Evolutionary conservation across 2,329 filamentous ascomycete genomes (phyloP).

Genomic region (Penicillium expansum): DNA sequence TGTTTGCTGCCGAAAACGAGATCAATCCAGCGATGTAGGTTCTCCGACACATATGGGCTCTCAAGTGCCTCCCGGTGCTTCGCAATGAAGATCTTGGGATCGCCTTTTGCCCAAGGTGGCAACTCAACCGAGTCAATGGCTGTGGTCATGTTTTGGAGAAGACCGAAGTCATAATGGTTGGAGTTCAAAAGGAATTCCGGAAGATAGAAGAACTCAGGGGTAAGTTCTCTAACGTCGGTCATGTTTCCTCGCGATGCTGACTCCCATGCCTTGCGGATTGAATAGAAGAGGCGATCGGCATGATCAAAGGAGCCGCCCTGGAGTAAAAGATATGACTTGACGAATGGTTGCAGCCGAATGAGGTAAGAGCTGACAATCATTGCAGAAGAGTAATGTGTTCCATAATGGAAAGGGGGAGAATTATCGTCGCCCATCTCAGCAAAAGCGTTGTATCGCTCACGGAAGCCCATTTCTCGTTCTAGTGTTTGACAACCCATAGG

Average conservation of each 20-base stretch:
- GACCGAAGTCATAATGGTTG: conserved; percentile 91
- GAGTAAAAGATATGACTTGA: conserved; percentile 88
- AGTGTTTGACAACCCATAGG: conserved; percentile 91
- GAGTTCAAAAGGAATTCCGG: conserved; percentile 93
- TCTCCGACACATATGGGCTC: conserved; percentile 84
- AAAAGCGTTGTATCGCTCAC: conserved; percentile 80
- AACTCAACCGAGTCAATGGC: conserved; percentile 81
- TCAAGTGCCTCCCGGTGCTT: conserved; percentile 96
- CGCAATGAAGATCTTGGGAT: conserved; percentile 90
- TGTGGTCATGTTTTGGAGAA: conserved; percentile 74
- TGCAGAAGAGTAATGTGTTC: conserved; percentile 96
- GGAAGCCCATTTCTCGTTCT: conserved; percentile 72
- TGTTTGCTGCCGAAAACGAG: conserved; percentile 93
- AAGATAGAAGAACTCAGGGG: conserved; percentile 95
- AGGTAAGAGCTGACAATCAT: conserved; percentile 98
- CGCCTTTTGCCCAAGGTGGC: conserved; percentile 96
- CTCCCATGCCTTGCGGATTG: conserved; percentile 83
- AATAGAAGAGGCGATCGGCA: conserved; percentile 91
- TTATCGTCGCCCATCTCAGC: conserved; percentile 80
- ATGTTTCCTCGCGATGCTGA: conserved; percentile 88
- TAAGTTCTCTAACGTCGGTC: conserved; percentile 90
- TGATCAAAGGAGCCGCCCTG: conserved; percentile 98
- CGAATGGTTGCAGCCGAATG: conserved; percentile 91
- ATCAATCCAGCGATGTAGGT: conserved; percentile 93
- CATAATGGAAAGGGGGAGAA: conserved; percentile 86